Conservation (phyloP, 345 rosid species). For the Dipteronia dyeriana region DNA sequence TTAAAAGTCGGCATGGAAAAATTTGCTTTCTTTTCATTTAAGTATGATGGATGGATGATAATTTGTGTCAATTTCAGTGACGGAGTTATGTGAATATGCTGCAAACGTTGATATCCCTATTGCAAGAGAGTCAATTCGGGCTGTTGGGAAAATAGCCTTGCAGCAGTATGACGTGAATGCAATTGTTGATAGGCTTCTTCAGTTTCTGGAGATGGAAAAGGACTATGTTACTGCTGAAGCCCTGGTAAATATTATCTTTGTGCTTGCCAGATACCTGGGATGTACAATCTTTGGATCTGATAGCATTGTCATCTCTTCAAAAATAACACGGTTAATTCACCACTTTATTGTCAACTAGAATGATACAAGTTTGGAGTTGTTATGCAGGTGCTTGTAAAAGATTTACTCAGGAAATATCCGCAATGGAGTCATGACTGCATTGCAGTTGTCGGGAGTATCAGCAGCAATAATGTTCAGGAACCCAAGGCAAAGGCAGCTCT, state of each 20-base stretch:
- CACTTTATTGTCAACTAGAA: neutral
- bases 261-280: slow-evolving; percentile 8
- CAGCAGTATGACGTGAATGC: slow-evolving; percentile 99
- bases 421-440: slow-evolving; percentile 99
- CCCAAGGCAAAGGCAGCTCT: slow-evolving; percentile 98
- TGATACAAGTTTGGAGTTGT: slow-evolving; percentile 18
- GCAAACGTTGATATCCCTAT: slow-evolving; percentile 95
- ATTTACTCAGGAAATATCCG: slow-evolving; percentile 93
- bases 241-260: slow-evolving; percentile 50
- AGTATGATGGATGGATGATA: slow-evolving; percentile 20
- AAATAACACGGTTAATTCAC: neutral
- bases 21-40: slow-evolving; percentile 4
- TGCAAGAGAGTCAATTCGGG: slow-evolving; percentile 96
- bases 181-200: slow-evolving; percentile 99
- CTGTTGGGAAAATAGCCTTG: slow-evolving; percentile 97
- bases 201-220: slow-evolving; percentile 99
- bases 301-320: neutral
- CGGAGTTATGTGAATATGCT: slow-evolving; percentile 98
- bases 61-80: slow-evolving; percentile 59
- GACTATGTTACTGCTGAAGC: slow-evolving; percentile 99
- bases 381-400: slow-evolving; percentile 92
- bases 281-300: slow-evolving; percentile 9
- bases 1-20: slow-evolving; percentile 21
- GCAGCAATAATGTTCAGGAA: slow-evolving; percentile 89
- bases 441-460: slow-evolving; percentile 98